These are phyloP conservation scores for Trichophyton verrucosum DNA, from an alignment of 2,329 filamentous ascomycete genomes.

Conservation along the genomic window DNA sequence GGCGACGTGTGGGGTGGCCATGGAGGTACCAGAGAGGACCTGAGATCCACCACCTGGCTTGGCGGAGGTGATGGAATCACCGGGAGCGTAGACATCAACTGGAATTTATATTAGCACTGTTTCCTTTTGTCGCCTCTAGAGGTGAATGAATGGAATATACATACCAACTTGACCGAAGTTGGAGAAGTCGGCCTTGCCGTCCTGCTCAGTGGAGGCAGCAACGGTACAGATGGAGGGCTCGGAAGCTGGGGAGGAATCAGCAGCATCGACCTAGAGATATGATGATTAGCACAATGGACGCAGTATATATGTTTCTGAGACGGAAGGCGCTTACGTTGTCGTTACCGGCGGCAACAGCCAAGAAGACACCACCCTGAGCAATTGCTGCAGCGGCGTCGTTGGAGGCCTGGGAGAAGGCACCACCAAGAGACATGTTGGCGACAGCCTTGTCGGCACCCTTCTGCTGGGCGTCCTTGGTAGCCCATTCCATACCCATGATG, in stretches of 20 bases:
- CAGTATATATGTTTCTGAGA: background rate
- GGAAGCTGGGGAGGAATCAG: conserved; percentile 25
- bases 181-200: conserved; percentile 28
- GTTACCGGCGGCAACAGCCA: conserved; percentile 33
- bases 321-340: conserved; percentile 16
- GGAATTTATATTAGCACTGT: background rate
- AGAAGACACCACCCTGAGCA: conserved; percentile 27
- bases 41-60: conserved; percentile 39
- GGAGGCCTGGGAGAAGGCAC: conserved; percentile 24
- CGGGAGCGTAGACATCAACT: conserved; percentile 47
- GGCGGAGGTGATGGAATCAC: conserved; percentile 39
- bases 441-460: conserved; percentile 22
- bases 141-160: background rate
- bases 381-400: conserved; percentile 29
- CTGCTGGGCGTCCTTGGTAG: conserved; percentile 21
- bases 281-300: background rate
- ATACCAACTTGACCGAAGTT: conserved; percentile 23
- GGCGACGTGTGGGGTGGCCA: conserved; percentile 35
- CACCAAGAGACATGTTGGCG: conserved; percentile 28
- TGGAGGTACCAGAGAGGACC: conserved; percentile 27
- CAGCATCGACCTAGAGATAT: conserved; percentile 4
- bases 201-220: conserved; percentile 25
- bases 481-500: conserved; percentile 38
- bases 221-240: conserved; percentile 29
- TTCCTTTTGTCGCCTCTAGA: background rate